Conservation (phyloP, 73 alveolate genomes). For the Durusdinium trenchii region DNA sequence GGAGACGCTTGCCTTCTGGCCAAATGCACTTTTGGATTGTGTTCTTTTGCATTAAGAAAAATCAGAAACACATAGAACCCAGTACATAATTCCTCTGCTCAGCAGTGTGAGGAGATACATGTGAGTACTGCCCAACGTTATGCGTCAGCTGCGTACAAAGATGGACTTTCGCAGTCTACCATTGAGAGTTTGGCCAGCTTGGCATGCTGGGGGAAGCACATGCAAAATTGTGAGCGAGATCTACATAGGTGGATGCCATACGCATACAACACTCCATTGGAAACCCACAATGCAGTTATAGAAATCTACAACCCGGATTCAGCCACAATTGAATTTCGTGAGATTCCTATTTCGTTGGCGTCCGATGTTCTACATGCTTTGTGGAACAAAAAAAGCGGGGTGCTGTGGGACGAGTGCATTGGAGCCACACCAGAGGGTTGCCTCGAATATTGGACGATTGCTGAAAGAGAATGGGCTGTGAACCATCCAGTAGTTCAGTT, state of each 20-base stretch:
- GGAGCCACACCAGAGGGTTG: background rate
- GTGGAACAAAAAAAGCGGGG: background rate
- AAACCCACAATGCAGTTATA: background rate
- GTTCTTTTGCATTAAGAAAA: no score
- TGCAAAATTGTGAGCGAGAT: conserved; percentile 25
- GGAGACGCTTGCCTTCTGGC: conserved; percentile 6
- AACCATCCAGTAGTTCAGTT: conserved; percentile 18
- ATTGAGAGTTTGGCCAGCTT: background rate
- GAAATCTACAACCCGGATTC: background rate
- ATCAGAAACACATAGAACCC: no score
- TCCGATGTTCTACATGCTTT: conserved; percentile 2
- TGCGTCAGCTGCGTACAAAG: conserved; percentile 6
- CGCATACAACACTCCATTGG: background rate
- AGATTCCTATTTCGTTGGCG: background rate
- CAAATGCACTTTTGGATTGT: no score
- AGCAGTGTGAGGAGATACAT: conserved; percentile 26
- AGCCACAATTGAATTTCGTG: background rate
- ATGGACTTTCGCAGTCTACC: background rate
- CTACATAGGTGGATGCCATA: background rate
- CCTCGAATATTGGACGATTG: background rate
- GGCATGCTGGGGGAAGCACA: background rate
- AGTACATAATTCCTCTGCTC: no score
- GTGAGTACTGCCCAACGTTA: conserved; percentile 25
- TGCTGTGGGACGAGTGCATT: background rate
- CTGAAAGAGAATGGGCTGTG: background rate